phyloP scores from a whole-genome alignment of 1,139 yeast genomes.

The Petasospora rhodanensis region DNA sequence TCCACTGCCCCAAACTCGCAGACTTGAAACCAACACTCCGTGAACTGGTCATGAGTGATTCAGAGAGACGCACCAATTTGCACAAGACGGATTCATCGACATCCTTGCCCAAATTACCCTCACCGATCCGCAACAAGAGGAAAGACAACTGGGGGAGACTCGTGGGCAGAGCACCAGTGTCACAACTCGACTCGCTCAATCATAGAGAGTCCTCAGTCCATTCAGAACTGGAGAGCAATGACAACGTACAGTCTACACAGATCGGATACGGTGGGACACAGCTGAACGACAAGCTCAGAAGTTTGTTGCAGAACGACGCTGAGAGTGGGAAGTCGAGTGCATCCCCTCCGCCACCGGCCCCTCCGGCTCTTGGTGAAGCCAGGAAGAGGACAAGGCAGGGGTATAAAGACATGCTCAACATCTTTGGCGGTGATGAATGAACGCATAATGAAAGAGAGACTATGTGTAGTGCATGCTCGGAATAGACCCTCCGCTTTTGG shows the following conservation, averaged over 20 bases:
- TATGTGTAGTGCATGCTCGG: too few relatives aligned
- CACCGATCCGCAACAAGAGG: constrained; percentile 31
- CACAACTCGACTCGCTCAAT: constrained; percentile 28
- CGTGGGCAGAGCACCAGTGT: constrained; percentile 33
- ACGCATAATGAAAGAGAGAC: too few relatives aligned
- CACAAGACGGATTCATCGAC: constrained; percentile 8
- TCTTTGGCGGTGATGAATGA: constrained; percentile 19
- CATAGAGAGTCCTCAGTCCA: not conserved
- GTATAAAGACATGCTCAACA: constrained; percentile 15
- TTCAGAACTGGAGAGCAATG: constrained; percentile 1
- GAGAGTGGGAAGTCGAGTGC: too few relatives aligned
- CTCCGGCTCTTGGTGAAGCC: not conserved
- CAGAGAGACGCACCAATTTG: constrained; percentile 1
- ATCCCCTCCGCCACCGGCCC: too few relatives aligned
- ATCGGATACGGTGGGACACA: constrained; percentile 17
- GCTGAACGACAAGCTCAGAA: constrained; percentile 9
- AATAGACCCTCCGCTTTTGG: too few relatives aligned
- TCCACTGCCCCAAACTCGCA: constrained; percentile 39
- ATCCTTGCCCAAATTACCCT: constrained; percentile 28
- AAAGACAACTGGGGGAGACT: constrained; percentile 28
- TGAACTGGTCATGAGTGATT: constrained; percentile 7
- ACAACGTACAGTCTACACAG: constrained; percentile 13
- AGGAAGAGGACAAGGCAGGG: constrained; percentile 19
- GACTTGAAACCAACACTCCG: constrained; percentile 13
- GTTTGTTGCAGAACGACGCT: constrained; percentile 6